These are phyloP conservation scores for Hymenoscyphus infarciens DNA, from an alignment of 2,329 filamentous ascomycete species.

Conservation along the genomic window DNA sequence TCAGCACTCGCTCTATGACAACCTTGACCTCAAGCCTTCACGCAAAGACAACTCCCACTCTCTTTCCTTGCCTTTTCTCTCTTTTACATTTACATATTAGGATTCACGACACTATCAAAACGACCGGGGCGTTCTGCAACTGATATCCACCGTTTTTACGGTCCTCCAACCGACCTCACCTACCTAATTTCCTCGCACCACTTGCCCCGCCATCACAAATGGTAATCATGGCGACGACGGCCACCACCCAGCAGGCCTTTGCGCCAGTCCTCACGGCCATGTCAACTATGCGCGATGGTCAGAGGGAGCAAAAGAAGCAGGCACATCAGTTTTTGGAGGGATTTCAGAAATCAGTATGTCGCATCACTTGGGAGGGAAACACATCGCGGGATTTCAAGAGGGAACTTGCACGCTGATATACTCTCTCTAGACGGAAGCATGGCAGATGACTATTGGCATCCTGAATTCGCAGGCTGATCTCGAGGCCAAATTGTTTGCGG, in stretches of 20 bases:
- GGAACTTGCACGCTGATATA: conserved; percentile 25
- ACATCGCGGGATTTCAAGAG: neutral
- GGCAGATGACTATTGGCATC: conserved; percentile 83
- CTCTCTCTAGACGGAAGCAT: conserved; percentile 70
- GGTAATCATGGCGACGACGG: conserved; percentile 45
- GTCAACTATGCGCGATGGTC: conserved; percentile 83
- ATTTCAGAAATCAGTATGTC: conserved; percentile 90
- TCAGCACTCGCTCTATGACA: conserved; percentile 6
- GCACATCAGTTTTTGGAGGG: conserved; percentile 87
- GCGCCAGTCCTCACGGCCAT: conserved; percentile 84
- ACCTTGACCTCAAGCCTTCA: conserved; percentile 6
- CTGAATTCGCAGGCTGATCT: conserved; percentile 76
- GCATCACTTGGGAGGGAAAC: neutral
- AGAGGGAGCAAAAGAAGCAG: conserved; percentile 79
- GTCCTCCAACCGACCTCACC: conserved; percentile 9
- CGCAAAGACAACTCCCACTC: too few species aligned
- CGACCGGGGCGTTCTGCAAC: neutral
- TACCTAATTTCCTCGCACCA: conserved; percentile 5
- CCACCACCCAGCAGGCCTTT: conserved; percentile 67
- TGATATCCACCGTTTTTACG: neutral
- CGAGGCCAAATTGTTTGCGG: conserved; percentile 90
- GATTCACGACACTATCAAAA: too few species aligned
- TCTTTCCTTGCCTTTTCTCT: conserved; percentile 12
- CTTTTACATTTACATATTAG: neutral
- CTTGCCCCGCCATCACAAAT: conserved; percentile 33